phyloP scores from a whole-genome alignment of 768 basidiomycete species.

The Hydnomerulius pinastri region DNA sequence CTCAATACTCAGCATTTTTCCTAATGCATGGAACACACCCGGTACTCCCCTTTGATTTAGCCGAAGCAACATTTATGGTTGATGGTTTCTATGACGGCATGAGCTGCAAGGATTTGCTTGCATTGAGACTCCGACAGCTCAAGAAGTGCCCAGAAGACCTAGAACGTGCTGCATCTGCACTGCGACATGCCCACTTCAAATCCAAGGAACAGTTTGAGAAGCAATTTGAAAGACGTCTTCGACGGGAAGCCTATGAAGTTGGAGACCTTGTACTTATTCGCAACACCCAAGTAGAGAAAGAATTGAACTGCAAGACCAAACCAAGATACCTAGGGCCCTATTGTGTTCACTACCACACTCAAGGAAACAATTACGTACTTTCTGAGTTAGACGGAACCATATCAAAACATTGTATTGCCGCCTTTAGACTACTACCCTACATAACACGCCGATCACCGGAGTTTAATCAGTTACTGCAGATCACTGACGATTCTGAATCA shows the following conservation, averaged over 20 bases:
- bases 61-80: slow-evolving; percentile 33
- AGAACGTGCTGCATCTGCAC: slow-evolving; percentile 11
- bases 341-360: slow-evolving; percentile 29
- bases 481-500: too few relatives aligned
- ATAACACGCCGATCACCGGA: too few relatives aligned
- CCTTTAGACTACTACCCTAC: slow-evolving; percentile 4
- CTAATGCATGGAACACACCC: slow-evolving; percentile 32
- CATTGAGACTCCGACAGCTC: slow-evolving; percentile 24
- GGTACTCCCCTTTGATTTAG: slow-evolving; percentile 32
- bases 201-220: slow-evolving; percentile 29
- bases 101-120: slow-evolving; percentile 21
- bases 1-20: slow-evolving; percentile 21
- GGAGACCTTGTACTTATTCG: slow-evolving; percentile 37
- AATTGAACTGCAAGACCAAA: slow-evolving; percentile 30
- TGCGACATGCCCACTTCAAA: slow-evolving; percentile 18
- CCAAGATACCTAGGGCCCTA: slow-evolving; percentile 41
- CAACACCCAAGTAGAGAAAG: slow-evolving; percentile 35
- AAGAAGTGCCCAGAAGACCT: slow-evolving; percentile 27
- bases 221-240: slow-evolving; percentile 15
- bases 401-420: slow-evolving; percentile 3
- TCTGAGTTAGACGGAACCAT: slow-evolving; percentile 19
- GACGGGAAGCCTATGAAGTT: slow-evolving; percentile 24
- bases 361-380: slow-evolving; percentile 11
- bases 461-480: too few relatives aligned
- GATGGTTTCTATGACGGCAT: slow-evolving; percentile 16